Evolutionary conservation across 2,329 filamentous ascomycete genomes (phyloP).

Genomic region (Alternaria hordeiaustralica): DNA sequence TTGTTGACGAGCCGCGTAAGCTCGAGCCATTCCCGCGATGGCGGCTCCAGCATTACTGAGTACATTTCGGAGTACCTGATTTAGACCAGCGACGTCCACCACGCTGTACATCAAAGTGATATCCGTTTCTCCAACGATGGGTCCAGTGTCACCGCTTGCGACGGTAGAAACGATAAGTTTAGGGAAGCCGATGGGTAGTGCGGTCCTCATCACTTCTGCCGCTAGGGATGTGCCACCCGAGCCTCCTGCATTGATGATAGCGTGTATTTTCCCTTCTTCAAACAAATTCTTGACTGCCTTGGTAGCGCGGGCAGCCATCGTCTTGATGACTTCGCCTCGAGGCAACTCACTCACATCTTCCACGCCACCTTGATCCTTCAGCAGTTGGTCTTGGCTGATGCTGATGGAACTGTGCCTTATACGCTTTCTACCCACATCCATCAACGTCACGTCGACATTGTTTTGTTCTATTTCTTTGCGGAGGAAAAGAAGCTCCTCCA

Average conservation of each 20-base stretch:
- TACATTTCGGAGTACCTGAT: constrained; percentile 64
- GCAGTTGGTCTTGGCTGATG: constrained; percentile 53
- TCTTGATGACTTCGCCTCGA: constrained; percentile 63
- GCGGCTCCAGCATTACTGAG: constrained; percentile 68
- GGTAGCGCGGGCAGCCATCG: constrained; percentile 60
- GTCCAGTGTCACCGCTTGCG: constrained; percentile 69
- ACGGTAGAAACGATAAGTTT: constrained; percentile 75
- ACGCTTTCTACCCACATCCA: constrained; percentile 62
- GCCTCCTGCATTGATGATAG: constrained; percentile 66
- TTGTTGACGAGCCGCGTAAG: constrained; percentile 45
- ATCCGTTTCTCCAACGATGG: constrained; percentile 71
- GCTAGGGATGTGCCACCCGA: constrained; percentile 68
- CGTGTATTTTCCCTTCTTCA: constrained; percentile 55
- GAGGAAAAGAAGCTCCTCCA: constrained; percentile 64
- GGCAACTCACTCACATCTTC: constrained; percentile 50
- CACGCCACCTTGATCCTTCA: constrained; percentile 39
- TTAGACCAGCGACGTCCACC: constrained; percentile 72
- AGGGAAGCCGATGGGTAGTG: constrained; percentile 69
- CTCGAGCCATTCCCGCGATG: constrained; percentile 64
- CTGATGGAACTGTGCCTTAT: constrained; percentile 56
- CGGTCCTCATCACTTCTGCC: constrained; percentile 65
- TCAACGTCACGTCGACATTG: constrained; percentile 52
- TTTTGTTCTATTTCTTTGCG: constrained; percentile 53
- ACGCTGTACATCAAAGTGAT: constrained; percentile 75
- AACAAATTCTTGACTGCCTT: constrained; percentile 52